These are phyloP conservation scores for Eurotiales sp. DNA, from an alignment of 2,329 filamentous ascomycete genomes.

Conservation along the genomic window DNA sequence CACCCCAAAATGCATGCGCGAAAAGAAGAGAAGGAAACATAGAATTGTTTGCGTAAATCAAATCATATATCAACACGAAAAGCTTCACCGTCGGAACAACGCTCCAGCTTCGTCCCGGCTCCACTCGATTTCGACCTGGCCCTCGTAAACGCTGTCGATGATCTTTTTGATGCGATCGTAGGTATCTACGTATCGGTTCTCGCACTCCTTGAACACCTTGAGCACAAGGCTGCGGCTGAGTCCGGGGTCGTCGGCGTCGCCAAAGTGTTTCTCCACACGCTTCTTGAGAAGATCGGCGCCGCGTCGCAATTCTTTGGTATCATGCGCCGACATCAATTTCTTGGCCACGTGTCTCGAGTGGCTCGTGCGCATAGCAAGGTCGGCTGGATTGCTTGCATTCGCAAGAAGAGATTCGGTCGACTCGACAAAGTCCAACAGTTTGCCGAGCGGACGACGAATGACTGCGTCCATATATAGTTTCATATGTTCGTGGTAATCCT, in stretches of 20 bases:
- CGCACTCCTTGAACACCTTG: slow-evolving; percentile 60
- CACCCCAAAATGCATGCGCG: slow-evolving; percentile 7
- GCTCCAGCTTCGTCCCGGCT: slow-evolving; percentile 42
- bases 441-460: slow-evolving; percentile 82
- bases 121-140: slow-evolving; percentile 46
- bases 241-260: slow-evolving; percentile 73
- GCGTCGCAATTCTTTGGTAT: slow-evolving; percentile 78
- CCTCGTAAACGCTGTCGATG: slow-evolving; percentile 44
- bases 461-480: slow-evolving; percentile 81
- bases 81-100: slow-evolving; percentile 36
- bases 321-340: slow-evolving; percentile 77
- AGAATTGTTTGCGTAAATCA: background rate
- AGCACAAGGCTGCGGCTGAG: slow-evolving; percentile 57
- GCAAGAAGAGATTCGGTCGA: slow-evolving; percentile 73
- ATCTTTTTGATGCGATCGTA: slow-evolving; percentile 49
- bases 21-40: background rate
- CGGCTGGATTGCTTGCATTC: slow-evolving; percentile 50
- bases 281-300: slow-evolving; percentile 88
- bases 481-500: slow-evolving; percentile 84
- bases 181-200: slow-evolving; percentile 52
- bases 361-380: slow-evolving; percentile 73
- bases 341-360: slow-evolving; percentile 80
- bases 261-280: slow-evolving; percentile 95
- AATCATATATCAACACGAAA: slow-evolving; percentile 3
- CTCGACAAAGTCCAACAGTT: slow-evolving; percentile 86